phyloP scores from a whole-genome alignment of 805 yeast species.

The Candida nitratophila region DNA sequence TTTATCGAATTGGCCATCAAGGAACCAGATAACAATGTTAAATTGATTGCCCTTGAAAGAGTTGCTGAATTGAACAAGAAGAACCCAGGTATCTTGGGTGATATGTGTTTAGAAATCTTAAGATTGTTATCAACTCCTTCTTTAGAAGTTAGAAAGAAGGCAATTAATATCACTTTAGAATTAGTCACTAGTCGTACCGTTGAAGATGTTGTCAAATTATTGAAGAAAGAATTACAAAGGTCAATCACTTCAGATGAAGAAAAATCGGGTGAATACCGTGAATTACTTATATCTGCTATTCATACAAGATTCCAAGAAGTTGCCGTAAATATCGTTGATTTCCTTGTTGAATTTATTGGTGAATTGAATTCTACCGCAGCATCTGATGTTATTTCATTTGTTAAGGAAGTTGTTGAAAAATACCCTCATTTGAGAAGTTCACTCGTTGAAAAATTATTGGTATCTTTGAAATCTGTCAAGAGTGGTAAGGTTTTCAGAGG shows the following conservation, averaged over 20 bases:
- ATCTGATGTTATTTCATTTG: constrained; percentile 81
- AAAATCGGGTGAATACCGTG: constrained; percentile 80
- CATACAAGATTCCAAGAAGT: constrained; percentile 83
- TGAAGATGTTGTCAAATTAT: constrained; percentile 84
- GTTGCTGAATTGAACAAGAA: constrained; percentile 66
- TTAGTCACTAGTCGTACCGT: constrained; percentile 83
- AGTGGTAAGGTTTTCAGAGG: constrained; percentile 92
- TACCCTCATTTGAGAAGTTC: constrained; percentile 71
- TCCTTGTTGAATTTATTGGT: constrained; percentile 77
- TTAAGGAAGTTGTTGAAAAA: constrained; percentile 90
- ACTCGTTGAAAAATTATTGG: constrained; percentile 57
- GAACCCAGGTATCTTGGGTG: constrained; percentile 80
- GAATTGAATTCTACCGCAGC: constrained; percentile 85
- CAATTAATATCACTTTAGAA: constrained; percentile 74
- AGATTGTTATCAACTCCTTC: constrained; percentile 85
- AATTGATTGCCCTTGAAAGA: constrained; percentile 84
- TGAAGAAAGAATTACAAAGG: constrained; percentile 83
- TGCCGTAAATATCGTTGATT: constrained; percentile 84
- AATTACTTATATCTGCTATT: constrained; percentile 78
- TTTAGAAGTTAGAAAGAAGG: constrained; percentile 83
- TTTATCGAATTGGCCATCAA: constrained; percentile 83
- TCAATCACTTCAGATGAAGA: constrained; percentile 71
- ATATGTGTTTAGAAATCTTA: constrained; percentile 76
- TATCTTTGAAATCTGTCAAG: constrained; percentile 57
- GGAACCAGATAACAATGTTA: constrained; percentile 93